These are phyloP conservation scores for Amyloporia xantha DNA, from an alignment of 768 basidiomycete genomes.

Conservation along the genomic window DNA sequence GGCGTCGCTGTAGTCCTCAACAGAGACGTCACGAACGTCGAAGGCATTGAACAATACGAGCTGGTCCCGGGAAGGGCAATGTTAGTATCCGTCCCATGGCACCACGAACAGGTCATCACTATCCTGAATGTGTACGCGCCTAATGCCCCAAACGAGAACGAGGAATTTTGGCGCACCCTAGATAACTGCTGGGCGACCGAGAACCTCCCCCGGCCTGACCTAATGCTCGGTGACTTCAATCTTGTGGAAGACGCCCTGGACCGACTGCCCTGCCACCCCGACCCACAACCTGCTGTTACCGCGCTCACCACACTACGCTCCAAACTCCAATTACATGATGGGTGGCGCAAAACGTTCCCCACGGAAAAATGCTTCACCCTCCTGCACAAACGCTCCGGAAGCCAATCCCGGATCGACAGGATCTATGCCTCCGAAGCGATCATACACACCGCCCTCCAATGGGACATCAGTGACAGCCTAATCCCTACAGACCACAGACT, in stretches of 20 bases:
- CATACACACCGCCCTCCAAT: background rate
- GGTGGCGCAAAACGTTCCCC: background rate
- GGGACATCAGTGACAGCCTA: background rate
- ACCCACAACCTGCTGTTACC: slow-evolving; percentile 8
- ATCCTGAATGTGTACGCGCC: slow-evolving; percentile 33
- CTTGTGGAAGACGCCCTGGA: slow-evolving; percentile 34
- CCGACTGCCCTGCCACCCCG: slow-evolving; percentile 21
- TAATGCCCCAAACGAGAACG: slow-evolving; percentile 23
- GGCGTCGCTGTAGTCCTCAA: background rate
- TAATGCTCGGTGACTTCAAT: slow-evolving; percentile 38
- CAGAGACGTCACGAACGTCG: slow-evolving; percentile 1
- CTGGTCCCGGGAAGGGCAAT: slow-evolving; percentile 7
- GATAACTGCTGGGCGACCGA: slow-evolving; percentile 4
- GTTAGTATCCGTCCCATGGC: slow-evolving; percentile 1
- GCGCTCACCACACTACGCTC: background rate
- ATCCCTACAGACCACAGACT: slow-evolving; percentile 6
- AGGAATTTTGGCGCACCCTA: slow-evolving; percentile 22
- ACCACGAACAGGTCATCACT: slow-evolving; percentile 7
- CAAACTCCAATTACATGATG: background rate
- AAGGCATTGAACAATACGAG: background rate
- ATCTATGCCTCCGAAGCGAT: background rate
- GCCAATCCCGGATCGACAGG: slow-evolving; percentile 4
- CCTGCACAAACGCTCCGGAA: background rate
- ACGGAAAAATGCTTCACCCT: background rate
- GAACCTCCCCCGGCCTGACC: slow-evolving; percentile 18